Evolutionary conservation across 345 rosid species (phyloP).

Genomic region (Moringa oleifera): DNA sequence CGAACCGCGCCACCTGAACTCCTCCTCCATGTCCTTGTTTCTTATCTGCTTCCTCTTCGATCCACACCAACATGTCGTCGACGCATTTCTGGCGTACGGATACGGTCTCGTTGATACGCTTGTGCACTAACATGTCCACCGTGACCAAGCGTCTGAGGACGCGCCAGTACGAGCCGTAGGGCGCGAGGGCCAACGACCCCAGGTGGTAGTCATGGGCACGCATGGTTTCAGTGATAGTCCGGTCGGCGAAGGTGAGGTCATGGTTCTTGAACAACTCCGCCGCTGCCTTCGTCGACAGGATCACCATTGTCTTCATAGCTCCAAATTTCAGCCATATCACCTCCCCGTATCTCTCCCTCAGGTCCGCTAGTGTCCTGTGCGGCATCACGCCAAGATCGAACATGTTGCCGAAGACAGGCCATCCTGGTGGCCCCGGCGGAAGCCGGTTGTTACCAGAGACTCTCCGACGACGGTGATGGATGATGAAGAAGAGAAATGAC

Average conservation of each 20-base stretch:
- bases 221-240: conserved; percentile 42
- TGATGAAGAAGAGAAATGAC: conserved; percentile 5
- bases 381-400: conserved; percentile 46
- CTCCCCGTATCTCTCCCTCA: conserved; percentile 35
- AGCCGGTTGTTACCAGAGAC: conserved; percentile 7
- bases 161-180: conserved; percentile 54
- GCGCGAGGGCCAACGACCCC: conserved; percentile 46
- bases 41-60: conserved; percentile 28
- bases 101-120: conserved; percentile 35
- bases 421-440: conserved; percentile 62
- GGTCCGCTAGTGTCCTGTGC: conserved; percentile 34
- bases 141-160: conserved; percentile 36
- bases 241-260: conserved; percentile 43
- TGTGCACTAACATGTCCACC: conserved; percentile 40
- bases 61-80: conserved; percentile 40
- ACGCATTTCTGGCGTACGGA: conserved; percentile 35
- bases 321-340: conserved; percentile 49
- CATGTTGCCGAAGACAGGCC: conserved; percentile 58
- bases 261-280: conserved; percentile 54
- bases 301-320: conserved; percentile 38
- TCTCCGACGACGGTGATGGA: conserved; percentile 9
- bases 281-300: conserved; percentile 42
- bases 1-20: conserved; percentile 33
- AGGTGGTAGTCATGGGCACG: conserved; percentile 30
- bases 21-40: conserved; percentile 3